Evolutionary conservation across 208 protist species (phyloP).

Genomic region (Porcisia deanei): DNA sequence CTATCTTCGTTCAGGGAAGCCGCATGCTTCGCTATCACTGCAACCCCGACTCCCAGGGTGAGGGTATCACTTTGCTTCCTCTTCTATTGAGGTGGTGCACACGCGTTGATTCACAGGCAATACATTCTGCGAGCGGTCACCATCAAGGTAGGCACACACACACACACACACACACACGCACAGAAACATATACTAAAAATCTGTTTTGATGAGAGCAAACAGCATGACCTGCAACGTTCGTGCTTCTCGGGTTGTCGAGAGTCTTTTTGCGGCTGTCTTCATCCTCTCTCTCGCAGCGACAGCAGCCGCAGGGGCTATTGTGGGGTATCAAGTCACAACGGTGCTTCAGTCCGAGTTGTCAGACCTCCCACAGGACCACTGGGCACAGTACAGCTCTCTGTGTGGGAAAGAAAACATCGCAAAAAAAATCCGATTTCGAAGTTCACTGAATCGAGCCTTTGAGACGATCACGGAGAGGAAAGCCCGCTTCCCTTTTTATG

Average conservation of each 20-base stretch:
- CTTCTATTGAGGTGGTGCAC: too few species aligned
- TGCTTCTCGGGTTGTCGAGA: not conserved
- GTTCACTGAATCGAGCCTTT: constrained; percentile 9
- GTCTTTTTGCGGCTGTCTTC: not conserved
- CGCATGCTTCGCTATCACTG: too few species aligned
- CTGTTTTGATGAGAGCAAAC: not conserved
- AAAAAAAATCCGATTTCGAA: not conserved
- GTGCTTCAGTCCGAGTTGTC: not conserved
- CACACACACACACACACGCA: not conserved
- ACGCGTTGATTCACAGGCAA: too few species aligned
- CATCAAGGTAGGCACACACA: not conserved
- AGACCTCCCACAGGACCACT: constrained; percentile 2
- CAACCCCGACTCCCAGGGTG: too few species aligned
- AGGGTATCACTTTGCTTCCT: too few species aligned
- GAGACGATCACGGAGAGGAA: not conserved
- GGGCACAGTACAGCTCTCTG: constrained; percentile 8
- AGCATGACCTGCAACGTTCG: not conserved
- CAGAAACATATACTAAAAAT: not conserved
- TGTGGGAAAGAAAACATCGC: not conserved
- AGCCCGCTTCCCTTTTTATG: constrained; percentile 37
- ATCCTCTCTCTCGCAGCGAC: not conserved
- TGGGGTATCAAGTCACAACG: constrained; percentile 4
- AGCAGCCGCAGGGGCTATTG: not conserved
- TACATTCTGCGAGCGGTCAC: too few species aligned
- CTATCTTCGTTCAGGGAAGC: too few species aligned